Evolutionary conservation across 768 basidiomycete genomes (phyloP), one percentile per base, ranked within the genome.

Genomic region (Leucocoprinus birnbaumii): DNA sequence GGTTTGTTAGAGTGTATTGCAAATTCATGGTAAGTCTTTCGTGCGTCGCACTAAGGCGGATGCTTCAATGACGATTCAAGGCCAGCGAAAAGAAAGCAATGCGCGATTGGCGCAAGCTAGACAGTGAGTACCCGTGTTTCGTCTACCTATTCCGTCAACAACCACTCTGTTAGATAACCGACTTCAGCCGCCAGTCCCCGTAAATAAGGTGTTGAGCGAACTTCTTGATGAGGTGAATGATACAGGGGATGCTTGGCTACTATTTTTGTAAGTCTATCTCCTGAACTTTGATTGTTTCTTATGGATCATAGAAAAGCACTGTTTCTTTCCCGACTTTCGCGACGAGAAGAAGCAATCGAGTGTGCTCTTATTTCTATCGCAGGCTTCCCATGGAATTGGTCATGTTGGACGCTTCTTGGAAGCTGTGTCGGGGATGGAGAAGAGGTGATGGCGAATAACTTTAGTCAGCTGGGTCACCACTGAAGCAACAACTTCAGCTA

Each of bases 301-400:
- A 43, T 16, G 5, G 14, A 19, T 40, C 49, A 44, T 66, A 97
- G 94, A 58, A 90, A 92, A 67, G 90, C 88, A 0, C 70, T 98
- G 3, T 85, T 97, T 59, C 80, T 96, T 51, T 85, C 84, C 43
- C 85, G 91, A 11, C 72, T 95, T 47, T 83, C 84, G 45, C 79
- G 89, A 57, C 81, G 93, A 22, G 86, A 91, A 57, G 89, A 93
- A 65, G 93, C 96, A 1, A 89, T 96, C 11, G 93, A 95, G 65
- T 80, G 76, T 60, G 80, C 84, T 13, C 74, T 97, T 16, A 70
- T 83, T 31, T 94, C 93, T 11, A 85, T 96, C 41, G 77, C 79
- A 35, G 78, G 78, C 4, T 91, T 86, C 63, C 87, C 90, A 11
- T 98, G 91, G 86, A 98, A 98, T 65, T 98, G 95, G 94, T 89